phyloP scores from a whole-genome alignment of 768 basidiomycete genomes.

The Lentinula raphanica region DNA sequence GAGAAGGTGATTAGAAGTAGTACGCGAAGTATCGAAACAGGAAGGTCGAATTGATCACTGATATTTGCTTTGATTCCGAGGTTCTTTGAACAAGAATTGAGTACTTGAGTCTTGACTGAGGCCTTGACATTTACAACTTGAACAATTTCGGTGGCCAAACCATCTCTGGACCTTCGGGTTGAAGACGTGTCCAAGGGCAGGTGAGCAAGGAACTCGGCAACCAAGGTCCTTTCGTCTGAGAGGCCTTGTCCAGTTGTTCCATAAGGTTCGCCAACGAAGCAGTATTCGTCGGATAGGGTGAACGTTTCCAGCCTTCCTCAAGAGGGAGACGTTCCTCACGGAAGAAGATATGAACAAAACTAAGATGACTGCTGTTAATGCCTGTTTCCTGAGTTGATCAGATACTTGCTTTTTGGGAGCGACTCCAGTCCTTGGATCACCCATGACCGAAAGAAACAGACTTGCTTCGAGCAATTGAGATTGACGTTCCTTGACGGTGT shows the following conservation, averaged over 20 bases:
- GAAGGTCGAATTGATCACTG: too few relatives aligned
- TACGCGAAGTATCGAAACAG: too few relatives aligned
- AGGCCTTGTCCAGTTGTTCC: background rate
- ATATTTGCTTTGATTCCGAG: too few relatives aligned
- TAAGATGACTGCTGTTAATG: background rate
- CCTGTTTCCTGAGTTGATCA: too few relatives aligned
- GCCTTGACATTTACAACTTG: background rate
- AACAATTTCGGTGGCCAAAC: background rate
- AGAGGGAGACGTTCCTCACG: conserved; percentile 6
- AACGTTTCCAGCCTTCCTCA: conserved; percentile 4
- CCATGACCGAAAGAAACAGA: conserved; percentile 12
- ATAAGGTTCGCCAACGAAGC: background rate
- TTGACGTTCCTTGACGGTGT: conserved; percentile 12
- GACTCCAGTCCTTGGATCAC: conserved; percentile 4
- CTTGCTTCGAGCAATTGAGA: conserved; percentile 9
- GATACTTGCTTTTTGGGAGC: conserved; percentile 1
- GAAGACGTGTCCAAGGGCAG: conserved; percentile 4
- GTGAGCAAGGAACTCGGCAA: background rate
- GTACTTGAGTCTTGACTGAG: too few relatives aligned
- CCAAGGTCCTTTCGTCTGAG: background rate
- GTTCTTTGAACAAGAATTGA: too few relatives aligned
- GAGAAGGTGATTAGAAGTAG: too few relatives aligned
- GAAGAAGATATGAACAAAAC: conserved; percentile 6
- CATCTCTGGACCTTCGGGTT: conserved; percentile 1
- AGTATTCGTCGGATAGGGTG: background rate